Evolutionary conservation across 2,329 filamentous ascomycete genomes (phyloP).

Genomic region (Parascedosporium putredinis): DNA sequence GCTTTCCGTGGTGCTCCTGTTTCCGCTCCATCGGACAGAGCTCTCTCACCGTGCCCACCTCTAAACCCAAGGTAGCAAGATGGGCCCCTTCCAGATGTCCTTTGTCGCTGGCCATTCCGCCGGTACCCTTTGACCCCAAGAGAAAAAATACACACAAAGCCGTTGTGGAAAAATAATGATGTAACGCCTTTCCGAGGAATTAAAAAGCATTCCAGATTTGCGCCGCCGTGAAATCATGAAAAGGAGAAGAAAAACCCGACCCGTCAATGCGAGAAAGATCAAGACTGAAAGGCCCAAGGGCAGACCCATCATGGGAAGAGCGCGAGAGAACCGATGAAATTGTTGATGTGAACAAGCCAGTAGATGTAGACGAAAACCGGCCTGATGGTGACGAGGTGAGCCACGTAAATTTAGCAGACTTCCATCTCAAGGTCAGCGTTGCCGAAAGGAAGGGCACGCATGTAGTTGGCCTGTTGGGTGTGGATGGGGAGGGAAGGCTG

Average conservation of each 20-base stretch:
- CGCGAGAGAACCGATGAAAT: background rate
- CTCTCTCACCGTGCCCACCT: too few relatives aligned
- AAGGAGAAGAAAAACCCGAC: background rate
- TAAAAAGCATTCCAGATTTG: background rate
- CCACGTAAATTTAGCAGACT: conserved; percentile 9
- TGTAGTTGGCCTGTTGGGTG: background rate
- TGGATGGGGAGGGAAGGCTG: conserved; percentile 3
- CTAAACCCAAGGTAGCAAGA: background rate
- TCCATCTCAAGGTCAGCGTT: conserved; percentile 10
- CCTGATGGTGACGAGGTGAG: too few relatives aligned
- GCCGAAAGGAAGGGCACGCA: background rate
- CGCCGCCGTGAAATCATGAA: background rate
- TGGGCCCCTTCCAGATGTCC: background rate
- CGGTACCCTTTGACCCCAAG: background rate
- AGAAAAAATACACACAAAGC: background rate
- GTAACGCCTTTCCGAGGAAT: background rate
- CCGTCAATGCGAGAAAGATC: background rate
- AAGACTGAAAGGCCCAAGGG: background rate
- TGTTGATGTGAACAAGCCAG: background rate
- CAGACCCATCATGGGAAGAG: background rate
- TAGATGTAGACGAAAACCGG: background rate
- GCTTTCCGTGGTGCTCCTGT: background rate
- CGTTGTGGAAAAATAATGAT: background rate
- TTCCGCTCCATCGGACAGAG: background rate
- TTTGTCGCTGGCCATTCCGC: background rate